Conservation (phyloP, 2,329 filamentous ascomycete genomes). For the Claviceps pusilla region DNA sequence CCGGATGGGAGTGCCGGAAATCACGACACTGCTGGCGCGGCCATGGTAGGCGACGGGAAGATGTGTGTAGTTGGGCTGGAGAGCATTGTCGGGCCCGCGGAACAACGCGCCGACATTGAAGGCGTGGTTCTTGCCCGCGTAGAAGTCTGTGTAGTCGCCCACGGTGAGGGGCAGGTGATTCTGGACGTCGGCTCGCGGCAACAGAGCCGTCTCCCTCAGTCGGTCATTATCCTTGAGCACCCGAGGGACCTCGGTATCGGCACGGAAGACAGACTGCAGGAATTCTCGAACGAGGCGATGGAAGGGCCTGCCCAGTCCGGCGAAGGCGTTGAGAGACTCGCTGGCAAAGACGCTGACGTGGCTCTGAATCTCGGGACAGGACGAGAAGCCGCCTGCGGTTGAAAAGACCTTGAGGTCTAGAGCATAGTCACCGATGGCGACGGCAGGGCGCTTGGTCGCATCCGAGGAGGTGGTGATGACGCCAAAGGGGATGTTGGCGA, state of each 20-base stretch:
- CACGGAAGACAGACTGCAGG: slow-evolving; percentile 43
- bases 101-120: slow-evolving; percentile 56
- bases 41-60: slow-evolving; percentile 72
- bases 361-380: slow-evolving; percentile 12
- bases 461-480: slow-evolving; percentile 53
- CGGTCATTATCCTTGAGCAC: slow-evolving; percentile 22
- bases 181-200: slow-evolving; percentile 30
- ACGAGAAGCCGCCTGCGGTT: slow-evolving; percentile 23
- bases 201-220: slow-evolving; percentile 15
- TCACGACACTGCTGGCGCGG: slow-evolving; percentile 58
- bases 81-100: slow-evolving; percentile 54
- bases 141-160: slow-evolving; percentile 77
- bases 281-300: slow-evolving; percentile 56
- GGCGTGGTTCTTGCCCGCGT: slow-evolving; percentile 65
- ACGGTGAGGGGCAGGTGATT: slow-evolving; percentile 63
- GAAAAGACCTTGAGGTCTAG: slow-evolving; percentile 55
- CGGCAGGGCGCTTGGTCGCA: slow-evolving; percentile 44
- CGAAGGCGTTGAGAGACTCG: slow-evolving; percentile 19
- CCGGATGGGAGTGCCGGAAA: slow-evolving; percentile 57
- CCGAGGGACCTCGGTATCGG: slow-evolving; percentile 31
- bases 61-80: slow-evolving; percentile 70
- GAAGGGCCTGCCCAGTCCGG: slow-evolving; percentile 47
- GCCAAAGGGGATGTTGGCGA: slow-evolving; percentile 72
- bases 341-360: slow-evolving; percentile 14
- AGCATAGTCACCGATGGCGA: slow-evolving; percentile 58